Evolutionary conservation across 208 protist genomes (phyloP), one percentile per base, ranked within the genome.

Genomic region (Acanthamoeba lugdunensis): DNA sequence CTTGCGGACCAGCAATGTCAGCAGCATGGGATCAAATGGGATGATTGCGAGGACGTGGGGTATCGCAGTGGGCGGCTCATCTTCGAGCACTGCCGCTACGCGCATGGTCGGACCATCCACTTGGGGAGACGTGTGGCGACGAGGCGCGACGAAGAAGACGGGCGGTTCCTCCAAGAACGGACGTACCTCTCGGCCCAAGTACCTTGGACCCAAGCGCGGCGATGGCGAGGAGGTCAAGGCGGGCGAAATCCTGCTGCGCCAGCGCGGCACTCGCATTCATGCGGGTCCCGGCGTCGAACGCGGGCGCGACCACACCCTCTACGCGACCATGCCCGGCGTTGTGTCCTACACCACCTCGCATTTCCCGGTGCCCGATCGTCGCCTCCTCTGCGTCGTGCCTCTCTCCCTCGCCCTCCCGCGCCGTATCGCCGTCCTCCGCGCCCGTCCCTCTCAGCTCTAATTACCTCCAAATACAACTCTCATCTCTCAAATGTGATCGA

Each of bases 181-280:
- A 21, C 93, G 94, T n/a, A 79, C 91, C 52, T 94, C 93, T 7
- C 25, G 89, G 14, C 82, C 95, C 23, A 95, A 95, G 63, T 93
- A 84, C 52, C 71, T 96, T 23, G 96, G 96, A 61, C 48, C 95
- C 52, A 97, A 97, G 94, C 88, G 82, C 23, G n/a, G 45, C 18
- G 92, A 95, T 21, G 95, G 94, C 13, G 65, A 96, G 94, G 18
- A 63, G 33, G 85, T 94, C 25, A 93, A 94, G 28, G 71, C 96
- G 11, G 96, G 96, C 58, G 82, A 90, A 56, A 95, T 97, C 93
- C 91, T 97, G 33, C 45, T 96, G 16, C 93, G 95, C 50, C 95
- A 96, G 91, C 89, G 95, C 23, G 95, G 95, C 65, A 91, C 67
- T 2, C 61, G 77, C 67, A 87, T 85, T 21, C 58, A 92, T 13